These are phyloP conservation scores for Penstemon davidsonii DNA, from an alignment of 257 asterid genomes.

Conservation along the genomic window DNA sequence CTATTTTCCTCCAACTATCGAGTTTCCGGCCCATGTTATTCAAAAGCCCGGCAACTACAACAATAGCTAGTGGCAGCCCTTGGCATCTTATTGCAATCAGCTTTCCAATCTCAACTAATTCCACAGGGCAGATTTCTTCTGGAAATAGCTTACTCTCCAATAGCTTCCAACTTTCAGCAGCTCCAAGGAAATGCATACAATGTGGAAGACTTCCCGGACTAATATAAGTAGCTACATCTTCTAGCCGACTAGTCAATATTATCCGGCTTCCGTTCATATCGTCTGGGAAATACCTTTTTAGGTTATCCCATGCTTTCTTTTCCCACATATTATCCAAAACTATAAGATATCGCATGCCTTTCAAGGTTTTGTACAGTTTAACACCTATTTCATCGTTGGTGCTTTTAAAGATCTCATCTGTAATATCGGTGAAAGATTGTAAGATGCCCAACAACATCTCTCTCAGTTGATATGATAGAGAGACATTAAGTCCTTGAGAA, in stretches of 20 bases:
- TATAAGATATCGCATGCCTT: constrained; percentile 16
- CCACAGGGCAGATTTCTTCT: constrained; percentile 22
- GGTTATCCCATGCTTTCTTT: not conserved
- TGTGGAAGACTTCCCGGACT: constrained; percentile 13
- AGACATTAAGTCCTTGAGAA: constrained; percentile 4
- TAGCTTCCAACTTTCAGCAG: constrained; percentile 28
- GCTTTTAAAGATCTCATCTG: constrained; percentile 1
- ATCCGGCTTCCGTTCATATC: not conserved
- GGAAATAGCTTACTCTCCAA: constrained; percentile 11
- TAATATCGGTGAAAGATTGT: constrained; percentile 17
- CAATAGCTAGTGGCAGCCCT: constrained; percentile 38
- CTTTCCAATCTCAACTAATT: constrained; percentile 25
- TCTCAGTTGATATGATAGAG: constrained; percentile 15
- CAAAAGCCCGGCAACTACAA: constrained; percentile 3
- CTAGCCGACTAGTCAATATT: not conserved
- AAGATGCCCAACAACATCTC: constrained; percentile 19
- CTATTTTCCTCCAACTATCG: constrained; percentile 7
- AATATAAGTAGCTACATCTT: not conserved
- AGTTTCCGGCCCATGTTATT: not conserved
- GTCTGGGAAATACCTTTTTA: constrained; percentile 12
- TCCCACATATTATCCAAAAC: constrained; percentile 26
- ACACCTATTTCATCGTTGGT: constrained; percentile 15
- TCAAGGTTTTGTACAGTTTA: constrained; percentile 14
- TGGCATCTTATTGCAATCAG: constrained; percentile 26
- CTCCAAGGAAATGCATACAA: constrained; percentile 22